Conservation (phyloP, 345 rosid species). For the Rhizophora mangle region DNA sequence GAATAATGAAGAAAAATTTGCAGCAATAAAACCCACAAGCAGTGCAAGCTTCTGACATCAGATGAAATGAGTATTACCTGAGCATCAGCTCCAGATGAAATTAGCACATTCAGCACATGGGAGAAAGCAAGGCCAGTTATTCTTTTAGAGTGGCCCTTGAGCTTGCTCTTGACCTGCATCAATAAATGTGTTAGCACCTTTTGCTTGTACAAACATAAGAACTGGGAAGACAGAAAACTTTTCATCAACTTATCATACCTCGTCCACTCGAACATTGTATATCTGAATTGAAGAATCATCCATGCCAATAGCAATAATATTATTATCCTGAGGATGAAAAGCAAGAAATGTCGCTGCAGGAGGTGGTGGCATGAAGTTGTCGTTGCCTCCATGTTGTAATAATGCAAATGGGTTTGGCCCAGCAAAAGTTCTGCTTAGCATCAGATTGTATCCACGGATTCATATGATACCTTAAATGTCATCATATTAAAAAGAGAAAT, state of each 20-base stretch:
- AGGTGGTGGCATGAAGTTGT: conserved; percentile 92
- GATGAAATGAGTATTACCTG: conserved; percentile 42
- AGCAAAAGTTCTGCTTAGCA: neutral
- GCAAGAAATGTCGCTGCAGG: conserved; percentile 96
- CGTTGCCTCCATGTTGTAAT: conserved; percentile 61
- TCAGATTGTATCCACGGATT: neutral
- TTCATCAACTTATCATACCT: conserved; percentile 41
- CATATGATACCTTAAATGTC: conserved; percentile 73
- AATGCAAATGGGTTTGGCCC: conserved; percentile 19
- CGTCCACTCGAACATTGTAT: conserved; percentile 87
- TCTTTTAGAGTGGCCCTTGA: conserved; percentile 81
- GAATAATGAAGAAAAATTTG: neutral
- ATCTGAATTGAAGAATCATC: conserved; percentile 89
- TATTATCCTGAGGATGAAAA: conserved; percentile 88
- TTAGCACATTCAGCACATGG: conserved; percentile 62
- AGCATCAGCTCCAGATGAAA: conserved; percentile 90
- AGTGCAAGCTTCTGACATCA: neutral
- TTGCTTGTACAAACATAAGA: neutral
- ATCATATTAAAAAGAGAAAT: conserved; percentile 88
- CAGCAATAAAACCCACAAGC: neutral
- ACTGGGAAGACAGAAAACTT: neutral
- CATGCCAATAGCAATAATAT: conserved; percentile 90
- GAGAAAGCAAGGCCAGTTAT: conserved; percentile 87
- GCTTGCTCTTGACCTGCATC: conserved; percentile 78
- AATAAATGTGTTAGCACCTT: conserved; percentile 6